These are phyloP conservation scores for Penicillium sp. DNA, from an alignment of 2,329 filamentous ascomycete species.

Conservation along the genomic window DNA sequence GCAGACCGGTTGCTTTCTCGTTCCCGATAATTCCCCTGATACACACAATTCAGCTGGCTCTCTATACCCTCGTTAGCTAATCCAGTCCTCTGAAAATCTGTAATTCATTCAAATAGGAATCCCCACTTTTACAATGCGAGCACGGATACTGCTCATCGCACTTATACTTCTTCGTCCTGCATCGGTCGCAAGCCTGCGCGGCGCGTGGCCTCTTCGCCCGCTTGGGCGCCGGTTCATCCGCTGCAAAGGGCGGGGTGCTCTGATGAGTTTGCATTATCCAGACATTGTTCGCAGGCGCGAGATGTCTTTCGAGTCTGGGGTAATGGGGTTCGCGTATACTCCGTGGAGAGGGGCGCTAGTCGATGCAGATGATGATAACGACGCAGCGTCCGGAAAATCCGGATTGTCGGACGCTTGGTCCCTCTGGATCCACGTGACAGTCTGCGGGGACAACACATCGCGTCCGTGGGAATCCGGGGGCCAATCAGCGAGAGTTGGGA, in stretches of 20 bases:
- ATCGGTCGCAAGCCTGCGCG: slow-evolving; percentile 55
- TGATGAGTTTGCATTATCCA: slow-evolving; percentile 48
- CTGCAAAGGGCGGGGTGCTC: slow-evolving; percentile 23
- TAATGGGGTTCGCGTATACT: slow-evolving; percentile 11
- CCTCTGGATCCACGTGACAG: slow-evolving; percentile 27
- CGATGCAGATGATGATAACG: slow-evolving; percentile 21
- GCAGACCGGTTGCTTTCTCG: slow-evolving; percentile 39
- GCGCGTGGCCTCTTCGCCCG: slow-evolving; percentile 49
- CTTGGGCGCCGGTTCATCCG: slow-evolving; percentile 30
- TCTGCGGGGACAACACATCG: slow-evolving; percentile 7
- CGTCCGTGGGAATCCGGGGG: slow-evolving; percentile 1
- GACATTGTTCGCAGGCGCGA: slow-evolving; percentile 16
- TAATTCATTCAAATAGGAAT: no score
- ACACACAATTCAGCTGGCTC: slow-evolving; percentile 42
- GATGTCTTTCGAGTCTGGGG: slow-evolving; percentile 8
- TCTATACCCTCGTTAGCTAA: slow-evolving; percentile 31
- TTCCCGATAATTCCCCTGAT: slow-evolving; percentile 43
- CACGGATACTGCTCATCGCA: slow-evolving; percentile 56
- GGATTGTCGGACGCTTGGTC: slow-evolving; percentile 9
- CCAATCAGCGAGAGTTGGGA: slow-evolving; percentile 3
- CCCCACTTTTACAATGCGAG: slow-evolving; percentile 52
- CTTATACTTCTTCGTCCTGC: slow-evolving; percentile 57
- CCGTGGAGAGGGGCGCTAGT: slow-evolving; percentile 9
- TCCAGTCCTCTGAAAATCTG: not conserved
- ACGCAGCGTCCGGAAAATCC: slow-evolving; percentile 29